These are phyloP conservation scores for Neofusicoccum cordaticola DNA, from an alignment of 2,329 filamentous ascomycete species.

Conservation along the genomic window DNA sequence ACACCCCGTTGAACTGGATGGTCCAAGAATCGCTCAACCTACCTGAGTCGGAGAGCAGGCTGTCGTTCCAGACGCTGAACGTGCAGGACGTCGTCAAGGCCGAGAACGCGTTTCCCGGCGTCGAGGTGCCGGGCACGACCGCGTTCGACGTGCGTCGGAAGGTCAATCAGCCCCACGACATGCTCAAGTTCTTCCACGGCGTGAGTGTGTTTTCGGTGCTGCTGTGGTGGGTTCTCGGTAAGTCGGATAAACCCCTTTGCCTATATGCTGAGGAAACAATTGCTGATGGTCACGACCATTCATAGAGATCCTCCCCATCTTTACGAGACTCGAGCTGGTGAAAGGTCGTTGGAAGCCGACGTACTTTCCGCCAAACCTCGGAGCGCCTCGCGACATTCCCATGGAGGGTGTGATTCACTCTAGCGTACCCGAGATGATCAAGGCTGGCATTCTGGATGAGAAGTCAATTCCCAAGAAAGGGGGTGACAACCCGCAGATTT, in stretches of 20 bases:
- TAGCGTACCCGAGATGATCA: slow-evolving; percentile 24
- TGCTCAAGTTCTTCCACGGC: slow-evolving; percentile 19
- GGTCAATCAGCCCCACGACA: slow-evolving; percentile 18
- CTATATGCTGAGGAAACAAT: slow-evolving; percentile 21
- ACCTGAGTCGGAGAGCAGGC: background rate
- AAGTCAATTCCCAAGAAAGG: slow-evolving; percentile 9
- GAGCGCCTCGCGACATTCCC: slow-evolving; percentile 34
- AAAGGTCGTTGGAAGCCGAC: slow-evolving; percentile 35
- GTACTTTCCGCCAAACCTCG: slow-evolving; percentile 36
- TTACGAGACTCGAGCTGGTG: slow-evolving; percentile 37
- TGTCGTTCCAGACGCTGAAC: background rate
- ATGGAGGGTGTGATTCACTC: slow-evolving; percentile 29
- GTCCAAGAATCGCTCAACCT: slow-evolving; percentile 24
- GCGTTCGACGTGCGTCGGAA: slow-evolving; percentile 2
- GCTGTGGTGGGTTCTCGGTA: slow-evolving; percentile 17
- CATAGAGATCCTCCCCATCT: slow-evolving; percentile 36
- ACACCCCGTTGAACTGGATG: slow-evolving; percentile 50
- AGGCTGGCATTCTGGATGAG: slow-evolving; percentile 16
- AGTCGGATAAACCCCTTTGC: background rate
- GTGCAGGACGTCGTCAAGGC: background rate
- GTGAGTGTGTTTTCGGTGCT: background rate
- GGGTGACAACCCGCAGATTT: background rate
- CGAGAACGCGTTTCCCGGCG: background rate
- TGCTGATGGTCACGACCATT: background rate
- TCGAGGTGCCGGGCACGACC: background rate